phyloP scores from a whole-genome alignment of 2,329 filamentous ascomycete genomes.

The Lizonia empirigonia region DNA sequence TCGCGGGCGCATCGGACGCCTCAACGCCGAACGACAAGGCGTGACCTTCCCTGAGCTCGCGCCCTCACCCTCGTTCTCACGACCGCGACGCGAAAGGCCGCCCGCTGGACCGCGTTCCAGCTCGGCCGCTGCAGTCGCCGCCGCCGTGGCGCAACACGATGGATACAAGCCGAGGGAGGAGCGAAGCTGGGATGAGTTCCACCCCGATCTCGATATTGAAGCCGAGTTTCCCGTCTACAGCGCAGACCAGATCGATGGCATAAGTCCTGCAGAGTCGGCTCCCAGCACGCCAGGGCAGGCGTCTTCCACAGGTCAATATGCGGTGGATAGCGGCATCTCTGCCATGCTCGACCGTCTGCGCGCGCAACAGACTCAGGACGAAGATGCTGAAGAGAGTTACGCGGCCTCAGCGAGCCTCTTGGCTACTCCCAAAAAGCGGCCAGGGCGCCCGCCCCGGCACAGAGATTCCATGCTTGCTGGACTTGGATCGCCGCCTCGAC shows the following conservation, averaged over 20 bases:
- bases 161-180: constrained; percentile 98
- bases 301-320: constrained; percentile 36
- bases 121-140: constrained; percentile 85
- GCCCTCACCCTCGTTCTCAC: constrained; percentile 53
- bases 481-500: constrained; percentile 64
- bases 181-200: constrained; percentile 96
- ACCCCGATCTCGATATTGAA: constrained; percentile 92
- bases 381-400: constrained; percentile 25
- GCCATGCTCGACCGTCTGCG: constrained; percentile 44
- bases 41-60: constrained; percentile 53
- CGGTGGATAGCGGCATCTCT: constrained; percentile 44
- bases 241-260: constrained; percentile 84
- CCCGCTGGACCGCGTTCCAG: constrained; percentile 72
- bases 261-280: constrained; percentile 54
- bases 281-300: constrained; percentile 51
- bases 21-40: constrained; percentile 52
- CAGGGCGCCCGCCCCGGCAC: constrained; percentile 69
- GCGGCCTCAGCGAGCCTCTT: constrained; percentile 18
- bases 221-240: constrained; percentile 76
- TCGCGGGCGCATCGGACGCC: constrained; percentile 60
- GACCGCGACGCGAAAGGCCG: constrained; percentile 47
- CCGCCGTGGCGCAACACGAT: constrained; percentile 86
- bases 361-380: constrained; percentile 37
- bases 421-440: constrained; percentile 60
- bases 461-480: constrained; percentile 65